phyloP scores from a whole-genome alignment of 2,329 filamentous ascomycete species.

The Ramularia collo-cygni region DNA sequence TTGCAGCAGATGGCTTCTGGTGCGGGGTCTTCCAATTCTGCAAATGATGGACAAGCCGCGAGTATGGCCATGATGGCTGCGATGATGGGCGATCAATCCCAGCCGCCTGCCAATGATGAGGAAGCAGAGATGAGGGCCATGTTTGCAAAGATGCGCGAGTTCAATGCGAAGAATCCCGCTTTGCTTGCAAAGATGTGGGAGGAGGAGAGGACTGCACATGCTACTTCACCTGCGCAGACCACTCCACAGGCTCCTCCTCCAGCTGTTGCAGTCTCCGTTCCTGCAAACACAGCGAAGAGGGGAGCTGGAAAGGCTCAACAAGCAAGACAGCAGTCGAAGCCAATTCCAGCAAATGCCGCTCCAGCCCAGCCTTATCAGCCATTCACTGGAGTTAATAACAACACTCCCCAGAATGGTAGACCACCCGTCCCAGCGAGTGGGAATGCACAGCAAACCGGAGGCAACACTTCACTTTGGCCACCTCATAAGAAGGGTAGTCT shows the following conservation, averaged over 20 bases:
- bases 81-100: slow-evolving; percentile 15
- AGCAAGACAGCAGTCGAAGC: background rate
- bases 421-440: background rate
- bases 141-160: slow-evolving; percentile 53
- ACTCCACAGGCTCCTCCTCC: slow-evolving; percentile 6
- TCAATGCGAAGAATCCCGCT: slow-evolving; percentile 49
- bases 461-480: slow-evolving; percentile 43
- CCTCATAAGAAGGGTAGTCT: slow-evolving; percentile 44
- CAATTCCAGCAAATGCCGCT: background rate
- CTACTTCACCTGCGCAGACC: slow-evolving; percentile 9
- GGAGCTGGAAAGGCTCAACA: slow-evolving; percentile 1
- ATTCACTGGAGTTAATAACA: too few relatives aligned
- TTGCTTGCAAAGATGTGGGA: slow-evolving; percentile 52
- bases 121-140: slow-evolving; percentile 48
- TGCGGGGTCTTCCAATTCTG: too few relatives aligned
- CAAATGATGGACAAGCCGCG: slow-evolving; percentile 4
- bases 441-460: background rate
- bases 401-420: background rate
- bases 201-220: slow-evolving; percentile 40
- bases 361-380: background rate
- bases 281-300: background rate
- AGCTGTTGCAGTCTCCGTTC: background rate
- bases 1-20: slow-evolving; percentile 21
- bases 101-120: slow-evolving; percentile 31
- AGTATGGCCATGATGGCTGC: slow-evolving; percentile 12